Evolutionary conservation across 148 eudicot species (phyloP).

Genomic region (Vaccinium vitisidaea): DNA sequence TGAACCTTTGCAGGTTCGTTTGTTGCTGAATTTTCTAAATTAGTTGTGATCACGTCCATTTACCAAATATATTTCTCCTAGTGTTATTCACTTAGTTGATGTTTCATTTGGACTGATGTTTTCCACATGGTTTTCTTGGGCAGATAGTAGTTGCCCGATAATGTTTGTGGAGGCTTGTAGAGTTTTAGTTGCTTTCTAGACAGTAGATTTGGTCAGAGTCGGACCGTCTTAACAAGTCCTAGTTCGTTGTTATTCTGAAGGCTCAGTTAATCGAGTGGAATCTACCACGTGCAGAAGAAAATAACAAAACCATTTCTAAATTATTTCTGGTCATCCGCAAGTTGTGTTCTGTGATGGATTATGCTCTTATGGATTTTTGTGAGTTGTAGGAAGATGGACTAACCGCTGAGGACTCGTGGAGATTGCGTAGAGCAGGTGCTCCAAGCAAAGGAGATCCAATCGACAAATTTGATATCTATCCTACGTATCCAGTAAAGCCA

Average conservation of each 20-base stretch:
- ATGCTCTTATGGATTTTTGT: conserved; percentile 15
- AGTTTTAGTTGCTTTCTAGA: neutral
- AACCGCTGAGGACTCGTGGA: conserved; percentile 20
- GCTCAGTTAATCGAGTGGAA: neutral
- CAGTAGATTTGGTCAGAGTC: neutral
- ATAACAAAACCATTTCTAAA: neutral
- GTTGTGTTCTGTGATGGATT: neutral
- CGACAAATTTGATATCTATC: conserved; percentile 19
- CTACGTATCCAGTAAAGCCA: conserved; percentile 11
- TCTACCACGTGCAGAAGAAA: neutral
- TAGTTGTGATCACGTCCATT: neutral
- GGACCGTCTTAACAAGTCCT: neutral
- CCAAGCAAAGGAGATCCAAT: conserved; percentile 2
- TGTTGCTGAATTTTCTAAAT: neutral
- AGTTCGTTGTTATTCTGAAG: neutral
- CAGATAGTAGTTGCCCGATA: neutral
- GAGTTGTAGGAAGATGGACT: conserved; percentile 26
- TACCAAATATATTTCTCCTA: neutral
- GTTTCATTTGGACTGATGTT: neutral
- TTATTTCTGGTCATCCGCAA: neutral
- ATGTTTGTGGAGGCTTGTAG: neutral
- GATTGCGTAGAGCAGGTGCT: conserved; percentile 13
- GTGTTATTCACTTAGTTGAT: neutral
- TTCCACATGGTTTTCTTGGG: neutral
- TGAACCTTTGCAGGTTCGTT: neutral